Evolutionary conservation across 805 yeast species (phyloP).

Genomic region (Lachancea quebecensis): DNA sequence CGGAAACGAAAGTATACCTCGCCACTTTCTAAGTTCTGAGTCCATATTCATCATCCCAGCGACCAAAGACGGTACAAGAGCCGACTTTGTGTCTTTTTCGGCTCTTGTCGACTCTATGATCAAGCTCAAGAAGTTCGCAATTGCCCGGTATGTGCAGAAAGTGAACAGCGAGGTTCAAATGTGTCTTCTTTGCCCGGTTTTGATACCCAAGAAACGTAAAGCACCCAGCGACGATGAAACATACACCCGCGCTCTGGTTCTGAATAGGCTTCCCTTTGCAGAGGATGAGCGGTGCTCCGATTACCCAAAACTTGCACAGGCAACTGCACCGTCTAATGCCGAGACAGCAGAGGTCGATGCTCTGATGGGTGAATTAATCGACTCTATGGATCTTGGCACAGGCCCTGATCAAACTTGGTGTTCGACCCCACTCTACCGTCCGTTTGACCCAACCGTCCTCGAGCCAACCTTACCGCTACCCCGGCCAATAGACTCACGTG

Average conservation of each 20-base stretch:
- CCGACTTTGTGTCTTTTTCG: conserved; percentile 38
- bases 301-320: conserved; percentile 30
- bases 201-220: conserved; percentile 3
- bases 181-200: conserved; percentile 51
- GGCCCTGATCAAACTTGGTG: conserved; percentile 9
- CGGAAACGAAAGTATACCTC: conserved; percentile 41
- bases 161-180: conserved; percentile 41
- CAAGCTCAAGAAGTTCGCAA: conserved; percentile 41
- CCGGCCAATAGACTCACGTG: conserved; percentile 1
- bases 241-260: conserved; percentile 37
- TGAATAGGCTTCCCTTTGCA: conserved; percentile 58
- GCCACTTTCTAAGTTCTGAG: conserved; percentile 55
- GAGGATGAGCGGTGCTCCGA: conserved; percentile 67
- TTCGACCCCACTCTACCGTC: conserved; percentile 4
- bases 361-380: conserved; percentile 40
- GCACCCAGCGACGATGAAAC: conserved; percentile 7
- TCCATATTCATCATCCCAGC: conserved; percentile 45
- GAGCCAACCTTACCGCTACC: conserved; percentile 19
- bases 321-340: conserved; percentile 4
- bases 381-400: conserved; percentile 37
- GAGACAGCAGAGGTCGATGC: conserved; percentile 33
- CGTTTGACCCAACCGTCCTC: conserved; percentile 1
- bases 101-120: conserved; percentile 49
- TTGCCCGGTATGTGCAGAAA: conserved; percentile 59
- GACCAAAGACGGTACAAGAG: conserved; percentile 25